These are phyloP conservation scores for Paramecium biaurelia DNA, from an alignment of 73 alveolate species.

Conservation along the genomic window DNA sequence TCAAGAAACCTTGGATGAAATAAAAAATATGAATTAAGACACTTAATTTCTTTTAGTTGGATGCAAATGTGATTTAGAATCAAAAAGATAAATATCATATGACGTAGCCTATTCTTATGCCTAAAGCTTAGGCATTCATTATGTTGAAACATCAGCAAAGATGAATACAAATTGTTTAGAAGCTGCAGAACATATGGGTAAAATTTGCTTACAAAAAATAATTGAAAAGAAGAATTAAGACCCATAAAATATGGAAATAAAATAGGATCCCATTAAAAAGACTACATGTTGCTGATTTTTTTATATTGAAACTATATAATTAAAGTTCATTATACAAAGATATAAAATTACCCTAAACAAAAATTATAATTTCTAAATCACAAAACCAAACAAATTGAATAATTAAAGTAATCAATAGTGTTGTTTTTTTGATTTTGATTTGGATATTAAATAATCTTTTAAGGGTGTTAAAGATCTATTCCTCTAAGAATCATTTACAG, in stretches of 20 bases:
- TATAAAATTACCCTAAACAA: not conserved
- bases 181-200: not conserved
- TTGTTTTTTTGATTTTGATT: not conserved
- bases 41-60: slow-evolving; percentile 42
- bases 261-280: not conserved
- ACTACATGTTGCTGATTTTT: not conserved
- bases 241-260: not conserved
- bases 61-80: slow-evolving; percentile 61
- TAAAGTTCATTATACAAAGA: not conserved
- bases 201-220: not conserved
- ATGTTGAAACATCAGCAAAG: slow-evolving; percentile 59
- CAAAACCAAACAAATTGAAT: not conserved
- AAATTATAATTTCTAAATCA: not conserved
- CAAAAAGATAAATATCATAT: slow-evolving; percentile 45
- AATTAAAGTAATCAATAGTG: not conserved
- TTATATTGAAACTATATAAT: not conserved
- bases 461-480: not conserved
- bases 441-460: not conserved
- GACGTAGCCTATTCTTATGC: slow-evolving; percentile 54
- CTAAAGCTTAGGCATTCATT: slow-evolving; percentile 11
- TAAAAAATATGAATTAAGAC: not conserved
- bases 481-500: not conserved
- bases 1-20: not conserved
- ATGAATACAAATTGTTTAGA: not conserved
- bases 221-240: not conserved